Percentiles rank a stretch among this genome's conserved stretches.
Evolutionary conservation across 116 monocot species (phyloP).

Genomic region (Trichopus zeylanicus): DNA sequence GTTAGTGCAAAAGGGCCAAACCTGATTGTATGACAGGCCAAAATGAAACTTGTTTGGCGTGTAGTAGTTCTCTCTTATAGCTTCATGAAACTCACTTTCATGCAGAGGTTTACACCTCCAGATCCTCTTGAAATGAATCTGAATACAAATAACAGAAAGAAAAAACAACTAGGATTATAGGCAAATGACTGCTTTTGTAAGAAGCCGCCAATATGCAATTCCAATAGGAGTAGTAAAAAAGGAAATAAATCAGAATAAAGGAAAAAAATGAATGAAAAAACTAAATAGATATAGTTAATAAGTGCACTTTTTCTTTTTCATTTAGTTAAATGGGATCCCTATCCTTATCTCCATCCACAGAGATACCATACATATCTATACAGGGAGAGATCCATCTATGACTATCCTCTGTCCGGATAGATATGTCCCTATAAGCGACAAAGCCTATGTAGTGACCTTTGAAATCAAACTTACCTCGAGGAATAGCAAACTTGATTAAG

Average conservation of each 20-base stretch:
- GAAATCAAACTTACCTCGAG: neutral
- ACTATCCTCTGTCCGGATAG: too few relatives aligned
- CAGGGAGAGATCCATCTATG: too few relatives aligned
- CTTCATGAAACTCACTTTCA: slow-evolving; percentile 58
- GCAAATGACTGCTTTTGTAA: neutral
- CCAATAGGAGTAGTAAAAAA: too few relatives aligned
- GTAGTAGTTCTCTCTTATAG: slow-evolving; percentile 58
- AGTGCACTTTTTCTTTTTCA: too few relatives aligned
- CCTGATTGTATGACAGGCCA: slow-evolving; percentile 53
- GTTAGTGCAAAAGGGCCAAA: slow-evolving; percentile 5
- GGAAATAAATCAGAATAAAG: too few relatives aligned
- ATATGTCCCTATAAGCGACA: too few relatives aligned
- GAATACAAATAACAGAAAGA: slow-evolving; percentile 1
- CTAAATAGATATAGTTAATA: too few relatives aligned
- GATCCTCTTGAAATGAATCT: slow-evolving; percentile 54
- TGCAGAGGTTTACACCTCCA: slow-evolving; percentile 51
- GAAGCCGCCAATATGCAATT: neutral
- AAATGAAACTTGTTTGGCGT: slow-evolving; percentile 38
- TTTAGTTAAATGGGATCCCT: too few relatives aligned
- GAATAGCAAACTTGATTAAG: neutral
- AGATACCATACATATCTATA: too few relatives aligned
- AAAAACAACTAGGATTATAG: neutral
- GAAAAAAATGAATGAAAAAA: too few relatives aligned
- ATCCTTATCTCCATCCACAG: too few relatives aligned
- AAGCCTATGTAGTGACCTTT: too few relatives aligned